A percentile compares a stretch with the other conserved stretches of the same genome.
Conservation (phyloP, 164 flowering plant species). For the Houttuynia cordata region DNA sequence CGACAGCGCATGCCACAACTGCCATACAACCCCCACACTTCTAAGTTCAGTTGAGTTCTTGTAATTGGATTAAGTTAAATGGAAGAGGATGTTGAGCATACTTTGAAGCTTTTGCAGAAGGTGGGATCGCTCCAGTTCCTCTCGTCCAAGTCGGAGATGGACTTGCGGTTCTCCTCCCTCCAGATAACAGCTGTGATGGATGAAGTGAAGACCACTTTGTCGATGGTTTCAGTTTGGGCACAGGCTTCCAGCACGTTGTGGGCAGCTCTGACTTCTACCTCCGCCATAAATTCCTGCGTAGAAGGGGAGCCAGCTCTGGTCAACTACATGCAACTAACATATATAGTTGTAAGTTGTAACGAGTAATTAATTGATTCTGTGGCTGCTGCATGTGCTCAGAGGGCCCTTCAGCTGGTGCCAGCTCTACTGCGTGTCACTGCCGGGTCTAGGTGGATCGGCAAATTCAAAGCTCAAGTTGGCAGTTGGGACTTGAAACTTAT, state of each 20-base stretch:
- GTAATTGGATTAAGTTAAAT: background rate
- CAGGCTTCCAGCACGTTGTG: constrained; percentile 85
- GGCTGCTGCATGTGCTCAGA: too few relatives aligned
- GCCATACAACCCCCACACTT: background rate
- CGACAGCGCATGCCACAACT: constrained; percentile 79
- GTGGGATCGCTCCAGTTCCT: constrained; percentile 58
- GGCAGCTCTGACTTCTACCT: constrained; percentile 67
- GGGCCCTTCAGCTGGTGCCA: too few relatives aligned
- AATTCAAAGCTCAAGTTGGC: too few relatives aligned
- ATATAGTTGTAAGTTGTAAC: too few relatives aligned
- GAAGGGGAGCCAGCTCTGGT: too few relatives aligned
- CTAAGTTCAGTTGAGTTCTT: background rate
- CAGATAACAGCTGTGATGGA: constrained; percentile 68
- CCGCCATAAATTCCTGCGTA: constrained; percentile 55
- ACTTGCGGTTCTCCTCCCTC: constrained; percentile 32
- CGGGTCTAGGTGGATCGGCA: too few relatives aligned
- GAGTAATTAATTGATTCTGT: too few relatives aligned
- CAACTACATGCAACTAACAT: too few relatives aligned
- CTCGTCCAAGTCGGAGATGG: constrained; percentile 37
- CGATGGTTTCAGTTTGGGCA: constrained; percentile 62
- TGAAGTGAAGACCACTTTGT: constrained; percentile 72
- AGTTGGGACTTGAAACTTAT: too few relatives aligned
- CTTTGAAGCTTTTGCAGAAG: constrained; percentile 61
- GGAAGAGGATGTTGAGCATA: constrained; percentile 5
- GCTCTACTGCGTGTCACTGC: too few relatives aligned